Percentiles rank a stretch among this genome's conserved stretches.
These are phyloP conservation scores for Spatholobus suberectus DNA, from an alignment of 306 rosid genomes.

Conservation along the genomic window DNA sequence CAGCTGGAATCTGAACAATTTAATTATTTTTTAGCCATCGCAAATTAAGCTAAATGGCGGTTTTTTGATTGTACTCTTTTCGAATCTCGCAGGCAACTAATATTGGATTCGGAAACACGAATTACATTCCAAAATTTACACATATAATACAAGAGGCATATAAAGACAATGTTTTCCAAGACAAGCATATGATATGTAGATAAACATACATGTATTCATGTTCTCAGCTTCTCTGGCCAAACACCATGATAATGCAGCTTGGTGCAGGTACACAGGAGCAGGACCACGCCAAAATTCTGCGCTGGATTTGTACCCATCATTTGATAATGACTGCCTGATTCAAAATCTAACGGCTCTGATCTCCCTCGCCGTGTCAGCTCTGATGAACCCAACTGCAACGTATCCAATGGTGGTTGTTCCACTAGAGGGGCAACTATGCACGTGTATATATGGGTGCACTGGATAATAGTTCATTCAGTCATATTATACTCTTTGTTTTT, in stretches of 20 bases:
- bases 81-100: constrained; percentile 30
- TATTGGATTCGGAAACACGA: constrained; percentile 36
- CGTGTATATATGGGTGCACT: constrained; percentile 14
- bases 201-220: neutral
- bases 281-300: constrained; percentile 71
- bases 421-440: constrained; percentile 25
- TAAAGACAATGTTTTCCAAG: constrained; percentile 45
- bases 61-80: constrained; percentile 35
- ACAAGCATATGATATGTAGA: constrained; percentile 30
- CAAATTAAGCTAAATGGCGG: constrained; percentile 43
- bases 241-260: constrained; percentile 32
- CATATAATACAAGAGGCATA: constrained; percentile 11
- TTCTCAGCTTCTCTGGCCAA: constrained; percentile 26
- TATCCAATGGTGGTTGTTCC: constrained; percentile 34
- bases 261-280: constrained; percentile 45
- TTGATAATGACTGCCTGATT: constrained; percentile 65
- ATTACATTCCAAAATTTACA: constrained; percentile 28
- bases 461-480: neutral
- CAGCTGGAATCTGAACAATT: constrained; percentile 34
- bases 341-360: constrained; percentile 58
- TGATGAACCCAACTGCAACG: constrained; percentile 27
- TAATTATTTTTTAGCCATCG: constrained; percentile 32
- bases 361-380: neutral
- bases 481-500: neutral
- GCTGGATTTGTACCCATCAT: constrained; percentile 68